Evolutionary conservation across 2,329 filamentous ascomycete species (phyloP).

Genomic region (Chaetomiaceae sp.): DNA sequence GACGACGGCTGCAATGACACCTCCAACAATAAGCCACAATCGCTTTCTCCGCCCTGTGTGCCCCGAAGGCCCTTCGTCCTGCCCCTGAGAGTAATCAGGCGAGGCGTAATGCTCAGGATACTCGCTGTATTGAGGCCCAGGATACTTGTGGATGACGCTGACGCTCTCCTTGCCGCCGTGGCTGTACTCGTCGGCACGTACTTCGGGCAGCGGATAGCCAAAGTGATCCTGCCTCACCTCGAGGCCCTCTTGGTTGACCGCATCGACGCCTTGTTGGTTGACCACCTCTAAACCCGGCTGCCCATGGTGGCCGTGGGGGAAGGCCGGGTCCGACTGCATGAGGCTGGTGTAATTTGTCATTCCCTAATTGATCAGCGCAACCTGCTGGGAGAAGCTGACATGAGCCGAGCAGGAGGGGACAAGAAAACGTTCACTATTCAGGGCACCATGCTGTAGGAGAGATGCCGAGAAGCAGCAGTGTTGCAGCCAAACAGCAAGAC

Average conservation of each 20-base stretch:
- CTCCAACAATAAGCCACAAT: slow-evolving; percentile 5
- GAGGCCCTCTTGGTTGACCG: neutral
- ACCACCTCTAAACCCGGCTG: slow-evolving; percentile 8
- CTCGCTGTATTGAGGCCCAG: neutral
- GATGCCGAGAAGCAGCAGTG: no score
- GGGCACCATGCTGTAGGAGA: no score
- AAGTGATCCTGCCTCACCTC: neutral
- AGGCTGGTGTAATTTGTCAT: no score
- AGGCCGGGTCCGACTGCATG: neutral
- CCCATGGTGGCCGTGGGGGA: neutral
- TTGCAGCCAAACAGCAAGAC: no score
- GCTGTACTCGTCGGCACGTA: neutral
- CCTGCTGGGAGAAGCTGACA: no score
- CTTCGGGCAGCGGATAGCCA: neutral
- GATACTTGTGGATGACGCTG: neutral
- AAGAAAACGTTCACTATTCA: no score
- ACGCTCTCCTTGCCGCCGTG: neutral
- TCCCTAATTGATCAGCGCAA: no score
- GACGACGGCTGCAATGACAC: slow-evolving; percentile 5
- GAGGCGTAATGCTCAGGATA: neutral
- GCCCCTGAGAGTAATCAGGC: neutral
- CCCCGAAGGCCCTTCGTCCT: neutral
- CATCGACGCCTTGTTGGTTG: neutral
- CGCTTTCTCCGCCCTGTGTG: neutral
- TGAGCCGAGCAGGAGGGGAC: no score